These are phyloP conservation scores for Patellaria atrata DNA, from an alignment of 495 filamentous ascomycete species.

Conservation along the genomic window DNA sequence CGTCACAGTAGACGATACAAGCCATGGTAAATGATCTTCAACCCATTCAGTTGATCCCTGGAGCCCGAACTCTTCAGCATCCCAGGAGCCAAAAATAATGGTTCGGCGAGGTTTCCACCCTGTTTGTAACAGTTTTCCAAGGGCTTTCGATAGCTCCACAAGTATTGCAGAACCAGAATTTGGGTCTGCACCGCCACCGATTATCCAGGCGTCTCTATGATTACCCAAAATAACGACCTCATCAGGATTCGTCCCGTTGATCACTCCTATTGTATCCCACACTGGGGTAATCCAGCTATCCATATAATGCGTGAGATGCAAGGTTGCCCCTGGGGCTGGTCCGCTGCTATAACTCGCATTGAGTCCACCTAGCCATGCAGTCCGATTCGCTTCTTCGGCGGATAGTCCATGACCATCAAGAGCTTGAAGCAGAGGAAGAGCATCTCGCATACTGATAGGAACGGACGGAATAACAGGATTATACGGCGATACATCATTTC, in stretches of 20 bases:
- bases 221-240: conserved; percentile 24
- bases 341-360: conserved; percentile 22
- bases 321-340: conserved; percentile 12
- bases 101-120: conserved; percentile 33
- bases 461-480: conserved; percentile 24
- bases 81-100: conserved; percentile 23
- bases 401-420: conserved; percentile 21
- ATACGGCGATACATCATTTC: conserved; percentile 14
- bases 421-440: conserved; percentile 21
- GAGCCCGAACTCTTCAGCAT: conserved; percentile 38
- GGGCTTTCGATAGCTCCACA: conserved; percentile 27
- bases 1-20: conserved; percentile 29
- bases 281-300: conserved; percentile 17
- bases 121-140: conserved; percentile 28
- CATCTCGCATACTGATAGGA: conserved; percentile 24
- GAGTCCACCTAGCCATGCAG: conserved; percentile 22
- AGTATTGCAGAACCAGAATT: conserved; percentile 32
- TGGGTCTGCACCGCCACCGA: conserved; percentile 33
- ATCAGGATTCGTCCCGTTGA: conserved; percentile 25
- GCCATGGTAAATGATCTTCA: conserved; percentile 25
- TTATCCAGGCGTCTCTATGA: conserved; percentile 29
- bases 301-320: conserved; percentile 21
- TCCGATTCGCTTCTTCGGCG: conserved; percentile 18
- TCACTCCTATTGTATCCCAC: conserved; percentile 26
- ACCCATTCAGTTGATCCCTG: conserved; percentile 30